phyloP scores from a whole-genome alignment of 768 basidiomycete species.

The Dioszegia aurantiaca region DNA sequence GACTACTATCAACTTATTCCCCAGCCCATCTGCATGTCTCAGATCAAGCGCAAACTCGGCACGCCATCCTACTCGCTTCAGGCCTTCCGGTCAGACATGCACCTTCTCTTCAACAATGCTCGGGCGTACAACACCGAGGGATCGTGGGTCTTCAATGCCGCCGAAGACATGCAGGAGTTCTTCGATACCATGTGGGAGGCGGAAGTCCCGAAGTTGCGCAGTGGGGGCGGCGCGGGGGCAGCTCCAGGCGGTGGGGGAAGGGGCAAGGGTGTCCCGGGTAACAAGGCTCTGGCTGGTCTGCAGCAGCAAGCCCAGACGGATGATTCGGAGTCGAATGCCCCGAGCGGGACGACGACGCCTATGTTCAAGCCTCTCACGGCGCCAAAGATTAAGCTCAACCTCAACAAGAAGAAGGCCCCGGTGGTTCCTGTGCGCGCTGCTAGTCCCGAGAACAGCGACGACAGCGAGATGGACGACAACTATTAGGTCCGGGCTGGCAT shows the following conservation, averaged over 20 bases:
- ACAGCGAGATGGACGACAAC: slow-evolving; percentile 28
- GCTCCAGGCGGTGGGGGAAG: slow-evolving; percentile 5
- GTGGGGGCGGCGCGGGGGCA: background rate
- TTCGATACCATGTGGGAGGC: slow-evolving; percentile 71
- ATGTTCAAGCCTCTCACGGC: slow-evolving; percentile 34
- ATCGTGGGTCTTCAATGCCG: slow-evolving; percentile 90
- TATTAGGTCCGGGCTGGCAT: slow-evolving; percentile 3
- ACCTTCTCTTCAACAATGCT: slow-evolving; percentile 90
- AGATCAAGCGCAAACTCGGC: slow-evolving; percentile 66
- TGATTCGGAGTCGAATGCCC: slow-evolving; percentile 5
- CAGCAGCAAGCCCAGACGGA: slow-evolving; percentile 5
- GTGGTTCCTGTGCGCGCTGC: background rate
- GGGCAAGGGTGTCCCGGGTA: background rate
- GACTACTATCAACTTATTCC: slow-evolving; percentile 88
- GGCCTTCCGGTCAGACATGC: slow-evolving; percentile 74
- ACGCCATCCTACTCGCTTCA: slow-evolving; percentile 71
- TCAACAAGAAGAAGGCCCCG: slow-evolving; percentile 18
- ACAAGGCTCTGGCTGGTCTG: slow-evolving; percentile 5
- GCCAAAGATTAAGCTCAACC: slow-evolving; percentile 27
- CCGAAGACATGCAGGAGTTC: slow-evolving; percentile 88
- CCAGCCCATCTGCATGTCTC: slow-evolving; percentile 80
- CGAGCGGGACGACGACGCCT: slow-evolving; percentile 40
- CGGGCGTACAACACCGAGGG: slow-evolving; percentile 90
- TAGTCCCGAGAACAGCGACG: slow-evolving; percentile 9
- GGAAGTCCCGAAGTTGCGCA: slow-evolving; percentile 26